A percentile compares a stretch with the other conserved stretches of the same genome.
Evolutionary conservation across 345 rosid genomes (phyloP).

Genomic region (Eutrema heterophyllum): DNA sequence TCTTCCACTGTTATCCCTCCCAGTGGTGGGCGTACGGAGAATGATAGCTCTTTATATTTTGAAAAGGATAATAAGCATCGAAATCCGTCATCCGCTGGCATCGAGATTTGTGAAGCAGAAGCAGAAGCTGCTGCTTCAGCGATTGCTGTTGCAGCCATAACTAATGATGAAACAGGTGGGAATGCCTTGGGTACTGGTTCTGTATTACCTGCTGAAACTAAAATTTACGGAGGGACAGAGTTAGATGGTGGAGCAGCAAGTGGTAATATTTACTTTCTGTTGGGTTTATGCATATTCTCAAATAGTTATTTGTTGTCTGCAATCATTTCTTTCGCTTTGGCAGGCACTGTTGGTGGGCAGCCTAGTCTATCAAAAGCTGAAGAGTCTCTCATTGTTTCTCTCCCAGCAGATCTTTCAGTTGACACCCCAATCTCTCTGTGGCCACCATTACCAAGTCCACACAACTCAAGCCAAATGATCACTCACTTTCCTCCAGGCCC

Average conservation of each 20-base stretch:
- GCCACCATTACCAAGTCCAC: conserved; percentile 77
- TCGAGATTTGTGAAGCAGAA: conserved; percentile 78
- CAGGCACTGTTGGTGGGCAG: conserved; percentile 51
- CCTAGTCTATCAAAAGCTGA: conserved; percentile 66
- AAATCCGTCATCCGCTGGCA: conserved; percentile 44
- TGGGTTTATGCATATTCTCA: background rate
- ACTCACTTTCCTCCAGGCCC: conserved; percentile 83
- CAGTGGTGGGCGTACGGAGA: conserved; percentile 42
- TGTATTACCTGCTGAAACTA: conserved; percentile 54
- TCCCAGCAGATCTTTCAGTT: conserved; percentile 95
- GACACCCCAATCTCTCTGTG: conserved; percentile 87
- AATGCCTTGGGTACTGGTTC: conserved; percentile 42
- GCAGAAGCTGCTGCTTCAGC: conserved; percentile 96
- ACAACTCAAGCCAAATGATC: conserved; percentile 69
- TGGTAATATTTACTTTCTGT: conserved; percentile 17
- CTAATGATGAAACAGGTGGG: conserved; percentile 67
- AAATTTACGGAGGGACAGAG: conserved; percentile 51
- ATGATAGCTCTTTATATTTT: conserved; percentile 54
- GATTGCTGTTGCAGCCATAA: conserved; percentile 88
- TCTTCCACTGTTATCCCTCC: conserved; percentile 71
- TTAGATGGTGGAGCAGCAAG: conserved; percentile 43
- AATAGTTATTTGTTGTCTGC: conserved; percentile 1
- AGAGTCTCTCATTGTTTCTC: conserved; percentile 80
- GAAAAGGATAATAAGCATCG: conserved; percentile 54
- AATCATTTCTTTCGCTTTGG: conserved; percentile 17